Base-by-base conservation (phyloP, 441 rosid species). In the Hypseocharis bilobata region DNA sequence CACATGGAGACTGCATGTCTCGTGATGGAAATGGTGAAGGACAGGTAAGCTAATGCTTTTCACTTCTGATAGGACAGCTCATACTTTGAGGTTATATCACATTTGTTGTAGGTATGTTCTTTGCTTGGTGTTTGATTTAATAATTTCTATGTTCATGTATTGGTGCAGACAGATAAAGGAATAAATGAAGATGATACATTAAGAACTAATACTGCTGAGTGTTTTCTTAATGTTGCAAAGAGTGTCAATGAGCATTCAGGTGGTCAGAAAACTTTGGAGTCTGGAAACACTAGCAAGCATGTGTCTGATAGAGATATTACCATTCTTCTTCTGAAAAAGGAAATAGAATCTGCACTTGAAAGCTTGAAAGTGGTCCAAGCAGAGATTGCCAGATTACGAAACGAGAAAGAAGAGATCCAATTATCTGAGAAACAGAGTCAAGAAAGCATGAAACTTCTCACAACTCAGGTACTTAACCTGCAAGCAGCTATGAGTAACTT, bases 311-410 rank as follows among this genome's bases (percentile, higher is more conserved):
- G 88, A 80, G 88, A 85, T 67, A 62, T 72, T 64, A 81, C 89
- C 60, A 70, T 87, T 74, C 67, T 77, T 70, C 86, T 88, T 79
- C 80, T 93, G 69, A 91, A 77, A 82, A 76, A 72, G 78, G 99
- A 91, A 84, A 76, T 89, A 67, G 92, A 83, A 77, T 85, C 84
- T 74, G 97, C 99, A 23, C 81, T 91, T 66, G 78, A 72, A 75
- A 85, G 92, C 78, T 79, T 93, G 75, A 84, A 84, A 74, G 89
- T 85, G 65, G 86, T 89, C 71, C 86, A 83, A 72, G 66, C 72
- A 78, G 93, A 88, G 78, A 85, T 93, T 87, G 74, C 73, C 72
- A 86, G 69, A 74, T 73, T 91, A 65, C 79, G 60, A 32, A 65
- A 69, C 2, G 94, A 88, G 86, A 89, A 88, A 77, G 86, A 84